phyloP scores from a whole-genome alignment of 2,329 filamentous ascomycete species.

The Ascochyta fabae region DNA sequence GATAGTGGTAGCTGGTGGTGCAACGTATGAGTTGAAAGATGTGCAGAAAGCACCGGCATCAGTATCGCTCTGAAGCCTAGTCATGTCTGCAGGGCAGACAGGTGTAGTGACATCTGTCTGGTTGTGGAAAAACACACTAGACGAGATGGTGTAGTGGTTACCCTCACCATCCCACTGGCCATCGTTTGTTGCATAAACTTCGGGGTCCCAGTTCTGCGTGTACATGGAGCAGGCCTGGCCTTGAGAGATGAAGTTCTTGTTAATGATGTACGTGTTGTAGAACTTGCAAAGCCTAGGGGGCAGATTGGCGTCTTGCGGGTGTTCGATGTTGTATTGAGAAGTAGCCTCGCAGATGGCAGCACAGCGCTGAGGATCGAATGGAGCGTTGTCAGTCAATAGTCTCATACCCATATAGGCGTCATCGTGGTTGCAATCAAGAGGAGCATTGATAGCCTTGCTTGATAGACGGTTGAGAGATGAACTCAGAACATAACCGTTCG shows the following conservation, averaged over 20 bases:
- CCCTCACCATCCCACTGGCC: conserved; percentile 1
- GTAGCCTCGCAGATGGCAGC: conserved; percentile 3
- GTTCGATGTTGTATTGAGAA: conserved; percentile 2
- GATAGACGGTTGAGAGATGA: background rate
- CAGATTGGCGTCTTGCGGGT: background rate
- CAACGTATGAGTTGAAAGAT: background rate
- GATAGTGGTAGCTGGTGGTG: background rate
- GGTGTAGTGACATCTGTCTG: background rate
- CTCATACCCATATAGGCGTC: conserved; percentile 8
- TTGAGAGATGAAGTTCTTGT: conserved; percentile 33
- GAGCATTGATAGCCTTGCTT: conserved; percentile 5
- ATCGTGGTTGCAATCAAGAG: conserved; percentile 5
- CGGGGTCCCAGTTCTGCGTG: conserved; percentile 20
- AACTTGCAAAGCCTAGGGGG: conserved; percentile 35
- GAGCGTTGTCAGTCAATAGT: background rate
- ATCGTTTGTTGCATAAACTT: background rate
- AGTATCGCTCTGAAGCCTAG: background rate
- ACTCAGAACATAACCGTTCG: conserved; percentile 1
- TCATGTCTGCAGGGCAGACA: conserved; percentile 3
- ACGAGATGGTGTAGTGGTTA: conserved; percentile 8
- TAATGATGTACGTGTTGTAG: conserved; percentile 43
- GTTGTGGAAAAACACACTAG: conserved; percentile 5
- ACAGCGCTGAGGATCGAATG: background rate
- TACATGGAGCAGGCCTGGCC: conserved; percentile 37
- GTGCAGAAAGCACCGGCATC: background rate